phyloP scores from a whole-genome alignment of 495 filamentous ascomycete genomes.

The Xylaria sp. region DNA sequence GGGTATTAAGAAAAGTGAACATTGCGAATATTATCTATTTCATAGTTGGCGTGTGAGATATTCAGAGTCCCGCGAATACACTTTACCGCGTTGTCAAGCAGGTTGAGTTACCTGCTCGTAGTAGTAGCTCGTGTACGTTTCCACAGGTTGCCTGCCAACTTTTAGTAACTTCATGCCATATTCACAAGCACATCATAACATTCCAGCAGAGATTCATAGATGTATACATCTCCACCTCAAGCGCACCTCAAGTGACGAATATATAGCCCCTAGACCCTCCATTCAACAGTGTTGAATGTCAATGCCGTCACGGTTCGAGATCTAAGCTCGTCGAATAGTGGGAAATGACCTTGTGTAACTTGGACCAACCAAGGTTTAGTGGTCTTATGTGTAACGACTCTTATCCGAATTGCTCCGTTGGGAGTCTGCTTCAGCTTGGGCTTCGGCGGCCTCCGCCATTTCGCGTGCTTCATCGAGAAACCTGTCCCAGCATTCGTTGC shows the following conservation, averaged over 20 bases:
- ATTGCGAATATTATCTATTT: background rate
- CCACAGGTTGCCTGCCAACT: background rate
- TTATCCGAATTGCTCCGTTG: background rate
- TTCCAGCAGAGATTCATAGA: background rate
- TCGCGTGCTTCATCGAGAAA: slow-evolving; percentile 41
- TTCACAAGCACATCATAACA: background rate
- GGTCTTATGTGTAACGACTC: background rate
- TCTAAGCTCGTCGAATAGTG: background rate
- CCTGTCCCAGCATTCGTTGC: slow-evolving; percentile 44
- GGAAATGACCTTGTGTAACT: background rate
- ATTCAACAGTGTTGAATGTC: background rate
- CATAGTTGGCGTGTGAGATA: background rate
- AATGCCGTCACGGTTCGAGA: background rate
- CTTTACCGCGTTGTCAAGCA: background rate
- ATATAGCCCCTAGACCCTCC: slow-evolving; percentile 19
- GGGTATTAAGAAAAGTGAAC: background rate
- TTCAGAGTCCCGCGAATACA: background rate
- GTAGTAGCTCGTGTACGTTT: background rate
- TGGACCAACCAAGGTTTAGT: background rate
- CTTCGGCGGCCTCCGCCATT: slow-evolving; percentile 39
- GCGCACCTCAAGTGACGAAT: no score
- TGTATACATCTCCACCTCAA: background rate
- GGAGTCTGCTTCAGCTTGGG: slow-evolving; percentile 27
- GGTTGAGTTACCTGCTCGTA: background rate
- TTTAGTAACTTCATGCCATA: background rate